phyloP scores from a whole-genome alignment of 108 stramenopile species.

The Nannochloropsis salina region DNA sequence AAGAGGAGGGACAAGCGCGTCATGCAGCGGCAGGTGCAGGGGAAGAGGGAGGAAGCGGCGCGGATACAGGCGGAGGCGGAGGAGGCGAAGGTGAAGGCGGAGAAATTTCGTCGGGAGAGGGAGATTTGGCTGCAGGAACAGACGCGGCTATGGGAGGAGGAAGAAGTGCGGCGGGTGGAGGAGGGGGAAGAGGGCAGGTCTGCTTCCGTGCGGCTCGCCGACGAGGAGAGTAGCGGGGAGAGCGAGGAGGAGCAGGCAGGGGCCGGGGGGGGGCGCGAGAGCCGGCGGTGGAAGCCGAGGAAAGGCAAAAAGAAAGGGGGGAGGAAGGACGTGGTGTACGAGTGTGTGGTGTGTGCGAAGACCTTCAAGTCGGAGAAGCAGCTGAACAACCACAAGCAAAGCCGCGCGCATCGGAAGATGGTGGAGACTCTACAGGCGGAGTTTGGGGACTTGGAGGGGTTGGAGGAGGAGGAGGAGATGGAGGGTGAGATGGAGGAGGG shows the following conservation, averaged over 20 bases:
- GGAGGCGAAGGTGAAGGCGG: background rate
- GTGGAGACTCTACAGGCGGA: slow-evolving; percentile 23
- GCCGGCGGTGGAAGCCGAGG: background rate
- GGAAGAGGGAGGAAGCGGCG: slow-evolving; percentile 32
- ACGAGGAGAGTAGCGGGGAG: background rate
- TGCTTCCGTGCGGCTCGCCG: background rate
- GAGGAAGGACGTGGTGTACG: slow-evolving; percentile 33
- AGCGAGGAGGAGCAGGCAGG: slow-evolving; percentile 41
- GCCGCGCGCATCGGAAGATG: slow-evolving; percentile 47
- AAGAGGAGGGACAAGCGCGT: slow-evolving; percentile 46
- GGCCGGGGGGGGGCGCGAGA: background rate
- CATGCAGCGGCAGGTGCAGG: slow-evolving; percentile 18
- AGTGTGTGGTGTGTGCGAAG: slow-evolving; percentile 53
- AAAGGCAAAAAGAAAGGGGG: slow-evolving; percentile 33
- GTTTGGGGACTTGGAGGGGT: background rate
- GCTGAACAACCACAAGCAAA: slow-evolving; percentile 48
- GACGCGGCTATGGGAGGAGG: slow-evolving; percentile 6
- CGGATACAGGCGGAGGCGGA: slow-evolving; percentile 15
- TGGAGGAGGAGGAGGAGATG: background rate
- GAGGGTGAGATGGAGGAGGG: background rate
- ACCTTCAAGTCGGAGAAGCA: slow-evolving; percentile 55
- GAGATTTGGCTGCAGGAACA: slow-evolving; percentile 21
- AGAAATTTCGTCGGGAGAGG: background rate
- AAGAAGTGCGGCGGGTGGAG: slow-evolving; percentile 28
- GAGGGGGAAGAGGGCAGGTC: slow-evolving; percentile 37